A percentile compares a stretch with the other conserved stretches of the same genome.
Evolutionary conservation across 1,284 basidiomycete species (phyloP).

Genomic region (Sporisorium sorghi): DNA sequence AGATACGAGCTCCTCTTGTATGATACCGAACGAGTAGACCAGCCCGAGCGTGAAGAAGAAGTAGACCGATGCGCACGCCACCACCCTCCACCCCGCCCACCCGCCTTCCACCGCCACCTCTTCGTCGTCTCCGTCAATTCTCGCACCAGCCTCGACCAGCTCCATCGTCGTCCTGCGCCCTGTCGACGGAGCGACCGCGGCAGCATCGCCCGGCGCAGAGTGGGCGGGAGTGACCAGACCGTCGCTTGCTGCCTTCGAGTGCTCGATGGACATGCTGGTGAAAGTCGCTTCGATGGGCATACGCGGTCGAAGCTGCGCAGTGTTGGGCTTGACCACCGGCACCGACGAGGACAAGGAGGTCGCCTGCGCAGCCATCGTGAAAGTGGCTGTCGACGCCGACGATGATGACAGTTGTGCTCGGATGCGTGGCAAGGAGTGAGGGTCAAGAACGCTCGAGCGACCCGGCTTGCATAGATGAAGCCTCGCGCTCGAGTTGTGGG

Average conservation of each 20-base stretch:
- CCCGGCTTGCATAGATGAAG: conserved; percentile 13
- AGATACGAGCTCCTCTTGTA: conserved; percentile 63
- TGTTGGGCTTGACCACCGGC: conserved; percentile 13
- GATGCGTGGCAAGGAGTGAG: too few relatives aligned
- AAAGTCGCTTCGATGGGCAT: conserved; percentile 17
- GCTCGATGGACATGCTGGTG: conserved; percentile 13
- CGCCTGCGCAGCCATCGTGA: conserved; percentile 1
- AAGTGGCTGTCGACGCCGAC: neutral
- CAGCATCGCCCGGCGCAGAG: neutral
- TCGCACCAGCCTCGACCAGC: conserved; percentile 72
- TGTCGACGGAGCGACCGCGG: neutral
- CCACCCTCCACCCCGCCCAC: conserved; percentile 30
- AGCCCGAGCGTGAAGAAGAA: conserved; percentile 61
- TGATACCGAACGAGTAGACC: conserved; percentile 68
- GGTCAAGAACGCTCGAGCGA: neutral
- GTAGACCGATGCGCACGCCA: conserved; percentile 38
- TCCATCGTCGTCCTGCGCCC: conserved; percentile 80
- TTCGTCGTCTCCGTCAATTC: conserved; percentile 8
- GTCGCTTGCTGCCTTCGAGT: neutral
- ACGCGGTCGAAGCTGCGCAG: conserved; percentile 26
- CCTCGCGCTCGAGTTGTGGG: neutral
- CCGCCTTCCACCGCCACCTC: conserved; percentile 27
- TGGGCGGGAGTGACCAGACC: neutral
- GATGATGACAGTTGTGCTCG: neutral
- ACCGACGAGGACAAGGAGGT: conserved; percentile 5